Percentiles rank a stretch among this genome's conserved stretches.
phyloP scores from a whole-genome alignment of 2,329 filamentous ascomycete species.

The Cladosporium oxysporum region DNA sequence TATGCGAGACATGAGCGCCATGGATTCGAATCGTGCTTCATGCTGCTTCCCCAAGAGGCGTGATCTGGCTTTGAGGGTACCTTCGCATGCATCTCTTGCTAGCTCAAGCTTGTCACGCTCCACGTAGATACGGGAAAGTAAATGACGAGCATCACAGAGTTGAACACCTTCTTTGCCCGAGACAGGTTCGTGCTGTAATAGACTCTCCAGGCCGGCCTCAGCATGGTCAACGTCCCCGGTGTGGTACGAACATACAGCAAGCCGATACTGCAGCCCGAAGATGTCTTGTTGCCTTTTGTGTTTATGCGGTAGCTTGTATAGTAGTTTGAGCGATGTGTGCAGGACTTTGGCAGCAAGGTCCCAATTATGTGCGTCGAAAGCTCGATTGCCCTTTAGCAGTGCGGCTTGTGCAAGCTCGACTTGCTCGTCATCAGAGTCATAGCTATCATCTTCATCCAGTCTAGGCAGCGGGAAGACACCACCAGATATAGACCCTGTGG shows the following conservation, averaged over 20 bases:
- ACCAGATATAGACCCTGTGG: not conserved
- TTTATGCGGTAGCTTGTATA: constrained; percentile 28
- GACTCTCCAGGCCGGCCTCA: constrained; percentile 30
- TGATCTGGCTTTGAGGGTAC: constrained; percentile 32
- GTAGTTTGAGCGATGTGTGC: constrained; percentile 31
- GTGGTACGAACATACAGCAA: constrained; percentile 34
- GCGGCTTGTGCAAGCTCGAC: constrained; percentile 34
- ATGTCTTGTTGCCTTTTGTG: constrained; percentile 30
- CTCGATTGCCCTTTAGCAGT: constrained; percentile 30
- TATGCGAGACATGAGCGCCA: constrained; percentile 35
- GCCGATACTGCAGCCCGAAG: constrained; percentile 32
- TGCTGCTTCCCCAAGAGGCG: constrained; percentile 33
- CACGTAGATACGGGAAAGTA: constrained; percentile 33
- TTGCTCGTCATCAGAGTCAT: constrained; percentile 31
- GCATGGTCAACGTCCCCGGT: constrained; percentile 27
- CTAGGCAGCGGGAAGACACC: not conserved
- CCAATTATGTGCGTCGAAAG: constrained; percentile 31
- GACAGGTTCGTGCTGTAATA: constrained; percentile 24
- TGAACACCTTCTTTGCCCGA: constrained; percentile 26
- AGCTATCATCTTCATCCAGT: constrained; percentile 5
- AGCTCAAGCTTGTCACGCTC: constrained; percentile 29
- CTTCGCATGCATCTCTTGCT: constrained; percentile 31
- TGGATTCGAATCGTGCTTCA: constrained; percentile 31
- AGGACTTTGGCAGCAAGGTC: constrained; percentile 31
- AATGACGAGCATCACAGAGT: constrained; percentile 30